phyloP scores from a whole-genome alignment of 768 basidiomycete genomes.

The Mycena polygramma region DNA sequence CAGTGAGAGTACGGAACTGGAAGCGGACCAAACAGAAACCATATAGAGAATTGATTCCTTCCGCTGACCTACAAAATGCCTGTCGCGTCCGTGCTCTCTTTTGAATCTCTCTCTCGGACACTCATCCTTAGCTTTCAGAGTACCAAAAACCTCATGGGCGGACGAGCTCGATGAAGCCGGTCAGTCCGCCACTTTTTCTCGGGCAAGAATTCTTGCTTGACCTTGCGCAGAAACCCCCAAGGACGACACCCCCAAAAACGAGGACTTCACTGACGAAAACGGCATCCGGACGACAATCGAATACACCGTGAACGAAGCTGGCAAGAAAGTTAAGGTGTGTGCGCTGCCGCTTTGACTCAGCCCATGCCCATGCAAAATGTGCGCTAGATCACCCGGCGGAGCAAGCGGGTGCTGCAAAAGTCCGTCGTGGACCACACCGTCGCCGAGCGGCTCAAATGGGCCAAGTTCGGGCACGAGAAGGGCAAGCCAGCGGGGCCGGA shows the following conservation, averaged over 20 bases:
- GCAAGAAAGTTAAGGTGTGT: conserved; percentile 91
- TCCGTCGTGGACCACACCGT: conserved; percentile 94
- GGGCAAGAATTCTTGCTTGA: no score
- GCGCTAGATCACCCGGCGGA: conserved; percentile 85
- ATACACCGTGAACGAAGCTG: conserved; percentile 89
- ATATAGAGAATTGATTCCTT: background rate
- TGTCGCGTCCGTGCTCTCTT: conserved; percentile 4
- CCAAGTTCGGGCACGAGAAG: conserved; percentile 93
- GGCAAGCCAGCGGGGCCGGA: conserved; percentile 92
- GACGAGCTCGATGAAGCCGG: conserved; percentile 29
- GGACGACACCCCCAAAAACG: conserved; percentile 56
- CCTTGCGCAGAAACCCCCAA: no score
- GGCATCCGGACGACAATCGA: conserved; percentile 90
- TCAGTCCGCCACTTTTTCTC: conserved; percentile 1
- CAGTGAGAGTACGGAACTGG: background rate
- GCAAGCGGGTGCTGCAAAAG: conserved; percentile 89
- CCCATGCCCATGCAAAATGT: conserved; percentile 28
- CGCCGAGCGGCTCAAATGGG: conserved; percentile 93
- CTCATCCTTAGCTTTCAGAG: conserved; percentile 41
- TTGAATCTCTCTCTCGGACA: no score
- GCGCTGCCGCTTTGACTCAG: background rate
- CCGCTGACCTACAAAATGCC: conserved; percentile 11
- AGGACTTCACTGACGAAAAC: conserved; percentile 81
- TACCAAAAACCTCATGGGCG: conserved; percentile 85
- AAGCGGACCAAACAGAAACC: background rate